Percentiles rank a stretch among this genome's conserved stretches.
These are phyloP conservation scores for Shiraia bambusicola DNA, from an alignment of 2,329 filamentous ascomycete species.

Conservation along the genomic window DNA sequence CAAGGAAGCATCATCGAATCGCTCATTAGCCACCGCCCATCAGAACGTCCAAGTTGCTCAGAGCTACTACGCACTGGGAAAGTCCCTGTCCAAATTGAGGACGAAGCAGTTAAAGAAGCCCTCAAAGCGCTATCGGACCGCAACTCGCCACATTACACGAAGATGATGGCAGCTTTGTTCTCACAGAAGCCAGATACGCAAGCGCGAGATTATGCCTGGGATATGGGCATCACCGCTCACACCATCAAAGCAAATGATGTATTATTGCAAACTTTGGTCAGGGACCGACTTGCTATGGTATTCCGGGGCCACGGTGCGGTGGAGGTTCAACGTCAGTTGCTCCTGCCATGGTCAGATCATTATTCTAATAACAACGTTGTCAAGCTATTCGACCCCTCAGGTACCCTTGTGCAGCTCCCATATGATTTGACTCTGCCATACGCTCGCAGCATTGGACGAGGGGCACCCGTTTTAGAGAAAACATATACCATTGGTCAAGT, in stretches of 20 bases:
- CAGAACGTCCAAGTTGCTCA: conserved; percentile 75
- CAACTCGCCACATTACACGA: conserved; percentile 82
- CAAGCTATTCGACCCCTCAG: conserved; percentile 76
- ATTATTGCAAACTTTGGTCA: conserved; percentile 71
- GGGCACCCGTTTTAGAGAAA: conserved; percentile 65
- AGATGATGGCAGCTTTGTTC: conserved; percentile 85
- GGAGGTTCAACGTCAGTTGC: conserved; percentile 69
- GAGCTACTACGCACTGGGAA: conserved; percentile 85
- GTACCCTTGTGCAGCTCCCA: conserved; percentile 89
- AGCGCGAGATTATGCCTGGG: conserved; percentile 68
- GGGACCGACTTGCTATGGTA: conserved; percentile 71
- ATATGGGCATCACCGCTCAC: conserved; percentile 42
- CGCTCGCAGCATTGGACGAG: conserved; percentile 78
- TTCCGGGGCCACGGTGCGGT: conserved; percentile 90
- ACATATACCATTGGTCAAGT: conserved; percentile 87
- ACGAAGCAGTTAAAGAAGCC: conserved; percentile 82
- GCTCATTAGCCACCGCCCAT: conserved; percentile 78
- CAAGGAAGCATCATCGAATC: conserved; percentile 78
- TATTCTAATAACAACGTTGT: conserved; percentile 71
- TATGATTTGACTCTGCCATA: conserved; percentile 90
- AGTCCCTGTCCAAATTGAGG: conserved; percentile 87
- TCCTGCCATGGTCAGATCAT: conserved; percentile 81
- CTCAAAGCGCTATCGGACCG: conserved; percentile 79
- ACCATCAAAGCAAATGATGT: conserved; percentile 55
- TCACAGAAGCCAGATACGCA: conserved; percentile 69